Conservation (phyloP, 371 early-diverging fungal species). For the Apophysomyces ossiformis region DNA sequence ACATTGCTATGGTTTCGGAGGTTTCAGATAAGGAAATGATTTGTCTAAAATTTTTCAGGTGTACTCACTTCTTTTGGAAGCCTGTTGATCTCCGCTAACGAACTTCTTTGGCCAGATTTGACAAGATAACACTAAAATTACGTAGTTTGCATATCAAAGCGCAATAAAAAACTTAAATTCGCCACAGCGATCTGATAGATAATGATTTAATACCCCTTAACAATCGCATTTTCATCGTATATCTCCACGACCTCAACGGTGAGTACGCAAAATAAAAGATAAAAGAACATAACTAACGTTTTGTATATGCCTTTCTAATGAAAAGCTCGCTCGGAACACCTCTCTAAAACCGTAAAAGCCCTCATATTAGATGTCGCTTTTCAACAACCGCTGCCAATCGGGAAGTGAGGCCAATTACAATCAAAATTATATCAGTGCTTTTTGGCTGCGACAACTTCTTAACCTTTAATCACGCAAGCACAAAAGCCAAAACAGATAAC, state of each 20-base stretch:
- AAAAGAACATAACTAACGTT: no score
- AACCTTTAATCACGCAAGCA: neutral
- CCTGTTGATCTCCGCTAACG: neutral
- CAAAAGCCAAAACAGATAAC: neutral
- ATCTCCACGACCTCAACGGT: neutral
- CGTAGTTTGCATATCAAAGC: neutral
- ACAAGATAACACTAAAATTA: constrained; percentile 10
- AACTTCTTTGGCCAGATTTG: constrained; percentile 11
- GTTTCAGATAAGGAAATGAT: constrained; percentile 6
- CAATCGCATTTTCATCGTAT: neutral
- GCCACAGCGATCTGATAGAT: constrained; percentile 4
- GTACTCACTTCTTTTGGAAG: neutral
- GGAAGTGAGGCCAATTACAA: neutral
- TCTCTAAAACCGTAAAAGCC: no score
- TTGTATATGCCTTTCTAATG: no score
- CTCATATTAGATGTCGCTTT: neutral
- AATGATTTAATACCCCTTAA: neutral
- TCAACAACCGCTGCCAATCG: constrained; percentile 7
- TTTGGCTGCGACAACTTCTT: neutral
- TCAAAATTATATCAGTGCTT: neutral
- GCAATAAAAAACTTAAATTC: constrained; percentile 7
- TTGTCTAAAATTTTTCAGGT: neutral
- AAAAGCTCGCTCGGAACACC: no score
- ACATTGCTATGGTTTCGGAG: neutral
- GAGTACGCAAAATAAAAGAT: no score